Percentiles rank a stretch among this genome's conserved stretches.
Conservation (phyloP, 768 basidiomycete species). For the Suillus paluster region DNA sequence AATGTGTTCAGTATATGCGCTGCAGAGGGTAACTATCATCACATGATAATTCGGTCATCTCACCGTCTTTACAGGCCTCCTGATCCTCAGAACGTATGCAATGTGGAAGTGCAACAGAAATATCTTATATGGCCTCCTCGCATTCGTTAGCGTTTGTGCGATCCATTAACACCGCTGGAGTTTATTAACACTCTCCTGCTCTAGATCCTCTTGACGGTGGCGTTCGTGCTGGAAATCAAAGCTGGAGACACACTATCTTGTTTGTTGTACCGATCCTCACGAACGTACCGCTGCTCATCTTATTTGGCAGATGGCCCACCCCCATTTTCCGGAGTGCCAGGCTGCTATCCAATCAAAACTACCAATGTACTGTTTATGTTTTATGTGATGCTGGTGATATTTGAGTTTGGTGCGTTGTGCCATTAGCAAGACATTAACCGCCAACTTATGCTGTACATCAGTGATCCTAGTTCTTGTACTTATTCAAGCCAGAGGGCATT, state of each 20-base stretch:
- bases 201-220: constrained; percentile 4
- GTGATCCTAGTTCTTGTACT: constrained; percentile 1
- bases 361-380: neutral
- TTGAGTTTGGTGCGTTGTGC: neutral
- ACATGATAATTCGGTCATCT: neutral
- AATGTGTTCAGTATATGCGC: constrained; percentile 12
- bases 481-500: neutral
- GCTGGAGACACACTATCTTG: neutral
- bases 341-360: constrained; percentile 7
- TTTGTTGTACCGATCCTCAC: constrained; percentile 1
- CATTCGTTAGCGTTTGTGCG: neutral
- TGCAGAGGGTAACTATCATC: constrained; percentile 1
- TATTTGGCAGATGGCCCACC: constrained; percentile 9
- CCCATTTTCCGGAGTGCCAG: neutral
- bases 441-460: neutral
- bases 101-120: constrained; percentile 10
- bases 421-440: neutral
- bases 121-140: constrained; percentile 5
- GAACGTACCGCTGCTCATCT: neutral
- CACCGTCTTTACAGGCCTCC: constrained; percentile 4
- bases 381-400: neutral
- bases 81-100: constrained; percentile 12
- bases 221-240: constrained; percentile 6
- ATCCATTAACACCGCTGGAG: neutral
- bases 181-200: neutral